Base-by-base conservation (phyloP, 176 grass and related monocot genomes). In the Hyparrhenia diplandra region DNA sequence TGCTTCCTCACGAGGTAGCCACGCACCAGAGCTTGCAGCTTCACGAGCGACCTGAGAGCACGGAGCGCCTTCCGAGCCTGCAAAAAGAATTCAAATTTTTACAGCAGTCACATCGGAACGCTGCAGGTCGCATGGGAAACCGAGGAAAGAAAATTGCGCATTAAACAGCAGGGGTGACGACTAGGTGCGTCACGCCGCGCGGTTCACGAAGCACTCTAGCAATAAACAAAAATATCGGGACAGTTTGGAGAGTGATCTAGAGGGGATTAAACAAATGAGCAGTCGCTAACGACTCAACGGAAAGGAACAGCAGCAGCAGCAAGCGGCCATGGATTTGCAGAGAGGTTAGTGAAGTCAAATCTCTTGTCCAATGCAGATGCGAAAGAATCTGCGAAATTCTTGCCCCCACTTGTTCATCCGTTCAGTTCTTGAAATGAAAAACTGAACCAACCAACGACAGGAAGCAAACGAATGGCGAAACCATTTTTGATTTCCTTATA, bases 1-100 rank as follows among this genome's bases (percentile, higher is more conserved):
- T 95, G 84, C 77, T 90, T 95, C 83, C 96, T 75, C 30, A 99
- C 96, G 23, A 99, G 87, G 81, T 86, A 95, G 64, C 96, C 93
- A 28, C 92, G 88, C 1, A 95, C 89, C 30, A 99, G 85, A 4
- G 96, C 96, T 49, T 99, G 96, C 20, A 99, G 59, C 89, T 95
- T 99, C 8, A 99, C 96, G 1, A 99, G 82, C 9, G 90, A 90
- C 74, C 73, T 95, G 40, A 99, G 90, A 13, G 96, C 96, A 1
- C 93, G 86, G 14, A 99, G 90, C 8, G 96, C 96, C 78, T 91
- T 99, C 79, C 89, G 81, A 20, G 96, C 96, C 96, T 17, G 30
- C 23, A 8, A 58, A 12, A 78, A 16, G 10, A 68, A 11, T 91
- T 72, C 31, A 88, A 81, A 85, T 23, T 58, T 71, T 71, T 36